Evolutionary conservation across 2,329 filamentous ascomycete species (phyloP), one percentile per base, ranked within the genome.

Genomic region (Botryotinia convoluta): DNA sequence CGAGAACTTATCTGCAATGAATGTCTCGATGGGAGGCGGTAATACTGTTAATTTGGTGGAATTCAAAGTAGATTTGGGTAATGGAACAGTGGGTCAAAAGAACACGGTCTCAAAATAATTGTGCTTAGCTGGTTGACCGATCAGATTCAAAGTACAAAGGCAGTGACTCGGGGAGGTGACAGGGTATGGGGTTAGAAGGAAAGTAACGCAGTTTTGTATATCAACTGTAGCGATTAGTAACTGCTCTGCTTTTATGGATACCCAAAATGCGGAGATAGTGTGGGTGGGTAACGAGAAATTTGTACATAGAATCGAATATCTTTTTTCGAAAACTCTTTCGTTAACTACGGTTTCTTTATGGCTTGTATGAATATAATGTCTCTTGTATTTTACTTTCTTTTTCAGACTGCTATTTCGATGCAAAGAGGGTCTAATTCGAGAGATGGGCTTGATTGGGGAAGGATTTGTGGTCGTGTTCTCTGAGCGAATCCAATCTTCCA

Each of bases 21-120:
- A 79, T 69, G 45, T 82, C 5, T 78, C 74, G 37, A 64, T 81
- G 16, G 80, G 79, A 0, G 75, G 74, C 57, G 76, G 77, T 1
- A 77, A 78, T 64, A 67, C 73, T 0, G 70, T 79, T 4, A 76
- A 81, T 71, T 69, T 81, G 4, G 39, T 80, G 26, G 74, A 62
- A 22, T 69, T 37, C 16, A 69, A 45, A 51, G 48, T 72, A 51
- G 63, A 69, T 61, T 29, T 72, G 37, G 69, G 62, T 22, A 69
- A 42, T 69, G 71, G 51, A 29, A 72, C 39, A 2, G 32, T 39
- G 16, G 62, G 48, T 6, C 54, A 48, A 20, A 70, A 44, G 57
- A 70, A 63, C 54, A 70, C 22, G 10, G 39, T 45, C 9, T 39
- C 39, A n/a, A 35, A 9, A 7, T 60, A n/a, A 48, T 20, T 63